A percentile compares a stretch with the other conserved stretches of the same genome.
phyloP scores from a whole-genome alignment of 306 rosid genomes.

The Cajanus cajan region DNA sequence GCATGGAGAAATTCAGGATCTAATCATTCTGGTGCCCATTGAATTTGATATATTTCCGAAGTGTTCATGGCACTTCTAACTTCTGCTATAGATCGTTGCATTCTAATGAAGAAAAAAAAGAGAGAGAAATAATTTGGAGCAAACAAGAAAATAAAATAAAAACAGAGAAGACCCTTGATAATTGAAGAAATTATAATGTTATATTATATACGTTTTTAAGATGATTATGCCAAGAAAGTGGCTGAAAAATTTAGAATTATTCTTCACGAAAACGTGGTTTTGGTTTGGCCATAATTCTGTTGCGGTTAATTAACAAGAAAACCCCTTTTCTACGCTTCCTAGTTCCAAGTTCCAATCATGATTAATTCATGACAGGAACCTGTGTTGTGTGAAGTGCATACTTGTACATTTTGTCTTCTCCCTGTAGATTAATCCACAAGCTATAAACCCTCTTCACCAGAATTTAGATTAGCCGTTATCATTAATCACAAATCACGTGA shows the following conservation, averaged over 20 bases:
- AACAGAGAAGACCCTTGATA: neutral
- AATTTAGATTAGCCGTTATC: slow-evolving; percentile 9
- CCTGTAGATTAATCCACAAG: slow-evolving; percentile 20
- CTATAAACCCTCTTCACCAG: slow-evolving; percentile 15
- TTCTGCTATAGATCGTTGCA: neutral
- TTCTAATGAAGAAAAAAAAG: neutral
- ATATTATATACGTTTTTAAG: neutral
- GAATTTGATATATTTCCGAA: neutral
- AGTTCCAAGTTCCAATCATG: slow-evolving; percentile 18
- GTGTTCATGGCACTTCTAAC: neutral
- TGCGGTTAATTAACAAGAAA: slow-evolving; percentile 1
- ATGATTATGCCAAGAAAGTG: neutral
- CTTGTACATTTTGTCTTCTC: neutral
- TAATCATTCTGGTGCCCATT: neutral
- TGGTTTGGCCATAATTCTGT: neutral
- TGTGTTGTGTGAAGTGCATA: neutral
- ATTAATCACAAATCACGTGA: slow-evolving; percentile 12
- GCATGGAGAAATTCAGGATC: neutral
- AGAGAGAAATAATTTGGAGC: neutral
- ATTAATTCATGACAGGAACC: neutral
- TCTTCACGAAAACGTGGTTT: neutral
- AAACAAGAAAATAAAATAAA: neutral
- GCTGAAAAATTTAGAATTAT: neutral
- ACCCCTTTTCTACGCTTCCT: slow-evolving; percentile 14
- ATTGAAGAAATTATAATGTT: neutral